A percentile compares a stretch with the other conserved stretches of the same genome.
Conservation (phyloP, 768 basidiomycete genomes). For the Hygrocybe punicea region DNA sequence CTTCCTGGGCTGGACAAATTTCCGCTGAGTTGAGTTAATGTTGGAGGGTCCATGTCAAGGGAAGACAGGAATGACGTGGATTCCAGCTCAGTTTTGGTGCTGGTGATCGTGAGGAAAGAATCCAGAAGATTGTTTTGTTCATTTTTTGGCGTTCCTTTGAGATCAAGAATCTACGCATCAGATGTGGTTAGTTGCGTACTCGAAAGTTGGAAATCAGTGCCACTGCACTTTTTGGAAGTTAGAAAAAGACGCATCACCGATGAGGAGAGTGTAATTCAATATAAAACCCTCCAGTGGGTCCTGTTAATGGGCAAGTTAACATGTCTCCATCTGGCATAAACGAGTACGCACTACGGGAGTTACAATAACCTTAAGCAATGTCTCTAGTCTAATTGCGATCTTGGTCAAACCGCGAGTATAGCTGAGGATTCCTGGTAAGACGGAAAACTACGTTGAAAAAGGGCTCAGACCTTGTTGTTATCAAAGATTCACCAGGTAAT, state of each 20-base stretch:
- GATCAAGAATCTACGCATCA: slow-evolving; percentile 72
- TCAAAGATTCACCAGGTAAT: slow-evolving; percentile 70
- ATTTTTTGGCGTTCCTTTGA: slow-evolving; percentile 85
- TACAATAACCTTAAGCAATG: slow-evolving; percentile 90
- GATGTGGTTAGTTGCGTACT: neutral
- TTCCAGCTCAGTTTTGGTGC: slow-evolving; percentile 84
- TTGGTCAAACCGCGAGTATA: slow-evolving; percentile 82
- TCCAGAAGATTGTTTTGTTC: slow-evolving; percentile 90
- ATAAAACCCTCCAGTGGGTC: slow-evolving; percentile 94
- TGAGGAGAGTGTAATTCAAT: slow-evolving; percentile 89
- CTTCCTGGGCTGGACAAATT: slow-evolving; percentile 63
- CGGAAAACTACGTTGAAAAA: neutral
- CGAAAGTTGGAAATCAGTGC: neutral
- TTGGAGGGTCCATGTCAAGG: slow-evolving; percentile 91
- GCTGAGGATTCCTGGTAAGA: slow-evolving; percentile 38
- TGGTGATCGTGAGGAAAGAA: slow-evolving; percentile 87
- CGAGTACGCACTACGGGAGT: slow-evolving; percentile 74
- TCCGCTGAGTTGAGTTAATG: slow-evolving; percentile 41
- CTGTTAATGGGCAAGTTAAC: slow-evolving; percentile 39
- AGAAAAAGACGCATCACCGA: slow-evolving; percentile 91
- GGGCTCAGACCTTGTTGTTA: slow-evolving; percentile 49
- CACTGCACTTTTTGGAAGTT: slow-evolving; percentile 91
- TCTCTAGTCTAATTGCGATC: slow-evolving; percentile 78
- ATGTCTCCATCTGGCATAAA: neutral
- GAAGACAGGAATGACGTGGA: slow-evolving; percentile 89